These are phyloP conservation scores for Picea abies DNA, from an alignment of 83 land plant species.

Conservation along the genomic window DNA sequence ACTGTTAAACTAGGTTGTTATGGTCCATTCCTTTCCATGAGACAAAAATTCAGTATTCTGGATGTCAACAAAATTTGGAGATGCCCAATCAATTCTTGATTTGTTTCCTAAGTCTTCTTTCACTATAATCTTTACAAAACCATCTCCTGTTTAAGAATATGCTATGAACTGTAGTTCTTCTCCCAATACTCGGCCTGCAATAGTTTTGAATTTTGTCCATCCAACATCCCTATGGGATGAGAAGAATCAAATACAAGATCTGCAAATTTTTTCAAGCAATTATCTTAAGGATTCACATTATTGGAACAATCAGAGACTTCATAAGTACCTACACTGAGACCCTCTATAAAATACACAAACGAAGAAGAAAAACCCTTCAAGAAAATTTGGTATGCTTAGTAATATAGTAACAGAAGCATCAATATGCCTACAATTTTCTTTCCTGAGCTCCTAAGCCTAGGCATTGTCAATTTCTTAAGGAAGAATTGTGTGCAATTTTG, in stretches of 20 bases:
- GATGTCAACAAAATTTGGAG: too few species aligned
- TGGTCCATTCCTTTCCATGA: too few species aligned
- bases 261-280: conserved; percentile 14
- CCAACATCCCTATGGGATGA: conserved; percentile 5
- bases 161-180: too few species aligned
- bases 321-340: too few species aligned
- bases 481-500: conserved; percentile 55
- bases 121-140: too few species aligned
- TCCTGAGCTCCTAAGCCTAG: conserved; percentile 64
- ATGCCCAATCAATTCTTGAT: too few species aligned
- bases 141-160: too few species aligned
- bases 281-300: conserved; percentile 1
- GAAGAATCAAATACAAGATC: neutral
- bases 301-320: conserved; percentile 7
- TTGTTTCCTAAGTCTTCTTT: too few species aligned
- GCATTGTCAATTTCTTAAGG: conserved; percentile 66
- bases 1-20: too few species aligned
- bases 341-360: neutral
- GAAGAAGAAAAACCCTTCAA: neutral
- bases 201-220: conserved; percentile 7
- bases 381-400: neutral
- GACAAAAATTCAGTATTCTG: too few species aligned
- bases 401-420: conserved; percentile 58
- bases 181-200: neutral
- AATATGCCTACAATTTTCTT: conserved; percentile 69